Conservation (phyloP, 2,329 filamentous ascomycete species). For the Alternaria postmessia region DNA sequence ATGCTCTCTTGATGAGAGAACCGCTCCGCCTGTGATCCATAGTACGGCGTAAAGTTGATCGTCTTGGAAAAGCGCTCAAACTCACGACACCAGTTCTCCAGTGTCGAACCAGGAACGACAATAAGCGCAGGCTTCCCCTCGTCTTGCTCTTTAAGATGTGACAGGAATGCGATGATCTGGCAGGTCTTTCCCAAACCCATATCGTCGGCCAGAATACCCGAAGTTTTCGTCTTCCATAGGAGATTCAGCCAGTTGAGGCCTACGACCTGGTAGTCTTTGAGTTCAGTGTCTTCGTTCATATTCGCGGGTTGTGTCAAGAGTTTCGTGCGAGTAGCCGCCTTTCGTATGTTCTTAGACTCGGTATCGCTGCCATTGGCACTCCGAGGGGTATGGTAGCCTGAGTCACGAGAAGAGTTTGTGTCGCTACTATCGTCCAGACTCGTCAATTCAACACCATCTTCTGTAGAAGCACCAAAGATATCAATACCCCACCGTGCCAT, state of each 20-base stretch:
- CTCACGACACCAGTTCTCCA: conserved; percentile 95
- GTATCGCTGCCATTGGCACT: conserved; percentile 53
- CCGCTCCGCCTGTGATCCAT: conserved; percentile 73
- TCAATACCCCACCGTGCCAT: conserved; percentile 75
- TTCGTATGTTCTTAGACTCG: conserved; percentile 57
- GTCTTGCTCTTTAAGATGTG: conserved; percentile 76
- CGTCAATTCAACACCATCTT: conserved; percentile 68
- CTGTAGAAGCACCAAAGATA: conserved; percentile 66
- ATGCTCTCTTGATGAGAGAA: conserved; percentile 73
- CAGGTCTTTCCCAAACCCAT: conserved; percentile 97
- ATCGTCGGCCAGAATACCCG: conserved; percentile 93
- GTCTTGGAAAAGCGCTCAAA: conserved; percentile 85
- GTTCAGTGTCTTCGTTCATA: conserved; percentile 77
- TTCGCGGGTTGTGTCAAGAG: conserved; percentile 74
- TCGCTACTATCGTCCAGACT: conserved; percentile 58
- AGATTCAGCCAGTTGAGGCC: conserved; percentile 94
- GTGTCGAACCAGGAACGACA: conserved; percentile 89
- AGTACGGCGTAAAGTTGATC: conserved; percentile 75
- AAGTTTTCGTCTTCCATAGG: conserved; percentile 79
- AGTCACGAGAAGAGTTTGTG: conserved; percentile 62
- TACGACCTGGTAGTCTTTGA: conserved; percentile 94
- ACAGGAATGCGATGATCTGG: conserved; percentile 91
- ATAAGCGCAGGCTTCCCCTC: conserved; percentile 79
- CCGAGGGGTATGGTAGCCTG: conserved; percentile 71
- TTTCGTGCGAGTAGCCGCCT: conserved; percentile 42